Base-by-base conservation (phyloP, 202 grass and related monocot species). In the Panicum virgatum region DNA sequence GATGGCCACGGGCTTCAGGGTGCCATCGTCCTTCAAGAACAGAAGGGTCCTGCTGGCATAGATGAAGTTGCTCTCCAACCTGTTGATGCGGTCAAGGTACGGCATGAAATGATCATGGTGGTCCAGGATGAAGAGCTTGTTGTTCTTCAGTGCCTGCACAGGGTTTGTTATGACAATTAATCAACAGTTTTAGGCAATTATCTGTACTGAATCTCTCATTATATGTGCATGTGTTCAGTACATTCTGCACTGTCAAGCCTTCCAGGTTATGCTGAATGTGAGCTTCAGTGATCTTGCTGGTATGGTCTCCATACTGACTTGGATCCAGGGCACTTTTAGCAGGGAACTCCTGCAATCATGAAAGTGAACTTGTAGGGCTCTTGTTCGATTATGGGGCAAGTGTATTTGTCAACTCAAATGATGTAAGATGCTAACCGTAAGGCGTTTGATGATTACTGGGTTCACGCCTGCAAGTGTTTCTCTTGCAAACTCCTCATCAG, bases 381-480 rank as follows among this genome's bases (percentile, higher is more conserved):
- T 37, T 78, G 38, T 1, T 12, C 19, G 2, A 62, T 40, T 78
- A 15, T 14, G 32, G 13, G 29, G 11, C 11, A 23, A 47, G 61
- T 19, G 26, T 30, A 62, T 80, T 61, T 16, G 62, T 84, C 23
- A 25, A 12, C 34, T 81, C 14, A 45, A 70, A 70, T 59, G 37
- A 58, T 43, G 82, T 7, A 70, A 71, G 29, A 65, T 14, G 11
- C 84, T 82, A 67, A 98, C 92, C 92, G 79, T 77, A 60, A 99
- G 78, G 12, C 72, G 89, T 67, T 47, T 82, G 69, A 99, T 99
- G 13, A 88, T 52, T 32, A 99, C 87, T 8, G 93, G 96, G 71
- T 99, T 99, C 30, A 99, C 91, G 6, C 96, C 96, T 37, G 96
- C 96, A 40, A 99, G 88, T 86, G 92, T 96, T 87, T 99, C 91